Base-by-base conservation (phyloP, 495 filamentous ascomycete species). In the Penicillium roqueforti region DNA sequence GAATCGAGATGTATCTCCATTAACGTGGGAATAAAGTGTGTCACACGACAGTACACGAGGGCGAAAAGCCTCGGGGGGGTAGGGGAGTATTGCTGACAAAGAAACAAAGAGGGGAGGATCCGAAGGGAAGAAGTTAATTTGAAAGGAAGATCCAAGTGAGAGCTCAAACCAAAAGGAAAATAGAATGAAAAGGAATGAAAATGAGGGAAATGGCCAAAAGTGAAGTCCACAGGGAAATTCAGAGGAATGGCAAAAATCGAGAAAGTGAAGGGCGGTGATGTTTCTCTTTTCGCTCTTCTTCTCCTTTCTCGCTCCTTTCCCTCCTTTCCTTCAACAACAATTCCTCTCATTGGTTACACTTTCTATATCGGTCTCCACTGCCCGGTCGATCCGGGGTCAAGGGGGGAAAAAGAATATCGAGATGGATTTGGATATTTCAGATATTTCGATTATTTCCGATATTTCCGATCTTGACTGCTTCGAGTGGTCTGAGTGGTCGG, bases 341-440 rank as follows among this genome's bases (percentile, higher is more conserved):
- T n/a, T n/a, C 31, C 51, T 28, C 18, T 60, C 2, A 65, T 57
- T 58, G 62, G 59, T 36, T 51, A 55, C 57, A 58, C 57, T 18
- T 34, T 7, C 54, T 52, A 53, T 31, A 13, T 1, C 26, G 58
- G 51, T 42, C 57, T 60, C 60, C 59, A 63, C 62, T 11, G 52
- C 60, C 60, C 60, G 53, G 61, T 59, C 63, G 63, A 66, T 66
- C 63, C 56, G 63, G 63, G 63, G 61, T 66, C 57, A 56, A 47
- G 40, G 28, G 36, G 51, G 28, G 36, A 47, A 26, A 38, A 20
- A 28, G 36, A 45, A 43, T 3, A 32, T 41, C 3, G 3, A 10
- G 6, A 36, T 1, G 6, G 4, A 16, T 36, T n/a, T 16, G 6
- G 32, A 36, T 16, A 36, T 36, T 8, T 36, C 32, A 8, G 10